These are phyloP conservation scores for Sideroxylon spinosum DNA, from an alignment of 179 eudicot genomes.

Conservation along the genomic window DNA sequence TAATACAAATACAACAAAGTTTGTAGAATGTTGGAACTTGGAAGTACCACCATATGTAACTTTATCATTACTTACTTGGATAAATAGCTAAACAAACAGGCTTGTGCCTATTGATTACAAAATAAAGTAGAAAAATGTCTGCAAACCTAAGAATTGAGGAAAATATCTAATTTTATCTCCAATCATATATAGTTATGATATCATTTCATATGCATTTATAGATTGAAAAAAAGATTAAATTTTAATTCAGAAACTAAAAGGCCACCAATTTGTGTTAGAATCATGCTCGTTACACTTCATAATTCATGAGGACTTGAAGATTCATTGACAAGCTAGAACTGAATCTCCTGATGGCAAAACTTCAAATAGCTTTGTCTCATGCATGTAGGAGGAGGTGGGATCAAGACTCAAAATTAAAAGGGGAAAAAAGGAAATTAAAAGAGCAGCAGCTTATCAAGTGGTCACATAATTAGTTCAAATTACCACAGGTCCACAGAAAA, in stretches of 20 bases:
- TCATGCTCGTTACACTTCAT: background rate
- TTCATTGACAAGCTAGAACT: background rate
- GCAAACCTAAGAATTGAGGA: background rate
- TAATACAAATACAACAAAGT: background rate
- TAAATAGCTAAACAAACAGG: background rate
- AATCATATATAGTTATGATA: background rate
- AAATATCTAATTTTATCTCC: background rate
- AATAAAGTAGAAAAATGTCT: slow-evolving; percentile 4
- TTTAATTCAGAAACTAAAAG: background rate
- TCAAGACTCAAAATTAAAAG: background rate
- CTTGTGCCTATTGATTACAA: background rate
- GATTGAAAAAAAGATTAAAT: background rate
- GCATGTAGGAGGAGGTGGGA: background rate
- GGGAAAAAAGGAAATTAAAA: background rate
- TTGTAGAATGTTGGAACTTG: background rate
- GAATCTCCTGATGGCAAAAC: background rate
- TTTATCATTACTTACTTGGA: background rate
- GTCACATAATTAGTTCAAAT: background rate
- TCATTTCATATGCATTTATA: background rate
- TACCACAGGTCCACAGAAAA: background rate
- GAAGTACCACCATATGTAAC: background rate
- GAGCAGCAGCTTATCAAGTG: background rate
- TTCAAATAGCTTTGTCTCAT: slow-evolving; percentile 1
- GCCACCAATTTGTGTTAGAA: background rate
- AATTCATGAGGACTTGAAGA: slow-evolving; percentile 6